Evolutionary conservation across 2,329 filamentous ascomycete genomes (phyloP), one percentile per base, ranked within the genome.

Genomic region (Diaporthe sp.): DNA sequence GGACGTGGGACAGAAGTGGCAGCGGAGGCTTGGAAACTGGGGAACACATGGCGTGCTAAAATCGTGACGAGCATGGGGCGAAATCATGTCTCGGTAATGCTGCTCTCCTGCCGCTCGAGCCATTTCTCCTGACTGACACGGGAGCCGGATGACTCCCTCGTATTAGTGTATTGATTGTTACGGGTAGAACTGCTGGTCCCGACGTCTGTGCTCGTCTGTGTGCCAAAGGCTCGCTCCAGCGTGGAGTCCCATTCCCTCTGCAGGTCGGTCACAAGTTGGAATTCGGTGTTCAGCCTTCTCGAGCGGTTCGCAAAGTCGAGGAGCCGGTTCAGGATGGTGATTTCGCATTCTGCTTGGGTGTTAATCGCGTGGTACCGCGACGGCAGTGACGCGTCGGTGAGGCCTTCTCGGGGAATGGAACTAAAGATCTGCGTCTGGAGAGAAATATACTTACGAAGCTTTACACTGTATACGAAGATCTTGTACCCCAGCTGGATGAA

Each of bases 251-350:
- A 74, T 39, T 74, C 72, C 53, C 72, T 70, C n/a, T 74, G 61
- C 22, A 74, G 15, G 28, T 70, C 37, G 5, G 61, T 68, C n/a
- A 67, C 42, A 28, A 74, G 25, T 15, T 63, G 58, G 9, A 57
- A 67, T 10, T 73, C 60, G 44, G 47, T 34, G 22, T 74, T 58
- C 6, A 70, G 49, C 3, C 53, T 47, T 28, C 61, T 68, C 22
- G 72, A 68, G 8, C 72, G 72, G 31, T 76, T 78, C 28, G 74
- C 75, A 9, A 78, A 74, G 3, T 79, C 76, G 25, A 77, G 53
- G 25, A 79, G 76, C 15, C 65, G 67, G 44, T 76, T 79, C 10
- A 79, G 71, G 39, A 78, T 78, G 39, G 53, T 73, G 51, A 78
- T 71, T 68, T 79, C 78, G 25, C 74, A 65, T 58, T 79, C 65